Base-by-base conservation (phyloP, 768 basidiomycete genomes). In the Mycena metata region DNA sequence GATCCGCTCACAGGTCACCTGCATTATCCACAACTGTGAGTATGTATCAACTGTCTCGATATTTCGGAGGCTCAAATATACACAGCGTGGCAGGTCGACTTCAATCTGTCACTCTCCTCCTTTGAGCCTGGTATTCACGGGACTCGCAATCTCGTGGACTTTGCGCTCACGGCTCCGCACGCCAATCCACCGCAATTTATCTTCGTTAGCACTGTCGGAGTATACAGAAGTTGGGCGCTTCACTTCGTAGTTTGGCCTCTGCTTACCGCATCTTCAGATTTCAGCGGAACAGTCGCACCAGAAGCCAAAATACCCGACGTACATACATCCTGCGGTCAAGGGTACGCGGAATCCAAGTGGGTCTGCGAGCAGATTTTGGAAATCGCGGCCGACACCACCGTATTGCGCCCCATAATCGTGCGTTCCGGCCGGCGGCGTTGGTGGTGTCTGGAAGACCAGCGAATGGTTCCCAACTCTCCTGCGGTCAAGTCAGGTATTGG, bases 271-370 rank as follows among this genome's bases (percentile, higher is more conserved):
- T 51, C 7, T 30, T 15, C 30, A 51, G 78, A 84, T 67, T 84
- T 10, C 50, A 30, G 30, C 5, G 50, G 17, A 16, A 6, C 12
- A 12, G 36, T 36, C 24, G 54, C 42, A 12, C 26, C 46, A 15
- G 79, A 79, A 52, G 61, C 51, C 2, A 71, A 69, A 17, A 57
- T 77, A n/a, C 33, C 52, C 13, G 74, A 75, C 39, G 73, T 77
- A 2, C 64, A 70, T n/a, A 56, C 74, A 5, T 69, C 78, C n/a
- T 52, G 76, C 54, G 79, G 77, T 2, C 71, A 63, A 16, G 84
- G 84, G 4, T 85, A 85, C 67, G 70, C 72, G 19, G 82, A 83
- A 59, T 79, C 79, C 21, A 84, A 84, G 75, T 83, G 81, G 82
- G 77, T 85, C 10, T 75, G 79, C 1, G 85, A 86, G 67, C 67